Evolutionary conservation across 495 filamentous ascomycete genomes (phyloP).

Genomic region (Talaromyces proteolyticus): DNA sequence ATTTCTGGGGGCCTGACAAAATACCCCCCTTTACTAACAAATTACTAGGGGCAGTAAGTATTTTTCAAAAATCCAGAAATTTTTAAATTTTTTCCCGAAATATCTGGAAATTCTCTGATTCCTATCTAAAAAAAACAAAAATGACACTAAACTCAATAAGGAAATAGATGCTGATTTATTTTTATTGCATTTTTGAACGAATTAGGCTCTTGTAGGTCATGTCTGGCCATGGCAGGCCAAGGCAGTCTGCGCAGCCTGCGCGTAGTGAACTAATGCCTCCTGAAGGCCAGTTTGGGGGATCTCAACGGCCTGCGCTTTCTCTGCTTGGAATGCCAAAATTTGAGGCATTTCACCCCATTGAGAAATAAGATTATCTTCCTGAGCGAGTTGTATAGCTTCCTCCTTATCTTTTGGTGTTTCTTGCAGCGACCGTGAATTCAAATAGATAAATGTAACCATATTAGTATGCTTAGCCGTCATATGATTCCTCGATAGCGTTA

Average conservation of each 20-base stretch:
- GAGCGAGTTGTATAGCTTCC: not conserved
- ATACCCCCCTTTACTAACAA: no score
- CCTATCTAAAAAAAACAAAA: no score
- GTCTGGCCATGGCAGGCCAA: not conserved
- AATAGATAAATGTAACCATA: not conserved
- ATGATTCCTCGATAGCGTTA: not conserved
- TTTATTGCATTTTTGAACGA: not conserved
- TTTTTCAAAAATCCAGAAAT: no score
- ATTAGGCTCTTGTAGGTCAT: not conserved
- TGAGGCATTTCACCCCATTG: not conserved
- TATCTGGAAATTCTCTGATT: no score
- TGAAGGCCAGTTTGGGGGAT: not conserved
- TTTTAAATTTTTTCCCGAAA: no score
- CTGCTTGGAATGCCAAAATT: not conserved
- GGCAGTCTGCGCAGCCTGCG: not conserved
- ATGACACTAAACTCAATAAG: no score
- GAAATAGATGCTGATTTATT: not conserved
- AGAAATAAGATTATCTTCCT: not conserved
- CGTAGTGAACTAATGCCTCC: not conserved
- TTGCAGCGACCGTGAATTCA: not conserved
- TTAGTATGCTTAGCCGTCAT: not conserved
- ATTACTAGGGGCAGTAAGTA: no score
- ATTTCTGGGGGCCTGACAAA: no score
- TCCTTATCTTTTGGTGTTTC: not conserved
- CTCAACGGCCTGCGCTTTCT: not conserved